Evolutionary conservation across 75 land plant genomes (phyloP), one percentile per base, ranked within the genome.

Genomic region (Pseudotsuga menziesii): DNA sequence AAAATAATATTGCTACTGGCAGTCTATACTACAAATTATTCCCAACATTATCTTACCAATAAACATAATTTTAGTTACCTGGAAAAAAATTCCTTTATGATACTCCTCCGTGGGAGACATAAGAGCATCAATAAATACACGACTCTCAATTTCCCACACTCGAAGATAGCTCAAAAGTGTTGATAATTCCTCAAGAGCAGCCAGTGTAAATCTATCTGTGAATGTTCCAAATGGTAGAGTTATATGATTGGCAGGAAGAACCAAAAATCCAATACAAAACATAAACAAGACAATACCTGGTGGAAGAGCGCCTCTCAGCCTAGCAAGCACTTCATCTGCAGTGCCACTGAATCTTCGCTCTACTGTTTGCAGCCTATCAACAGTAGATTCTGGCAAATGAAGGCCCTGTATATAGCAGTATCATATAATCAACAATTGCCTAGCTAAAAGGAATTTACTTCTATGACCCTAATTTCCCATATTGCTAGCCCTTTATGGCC

Each of bases 271-370:
- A 57, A 54, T 25, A 35, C 11, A 60, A 61, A 29, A 20, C 52
- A 73, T 58, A 54, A 23, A 19, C 3, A 75, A 44, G 54, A 26
- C 56, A 70, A 5, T 83, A 93, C 98, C 89, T 26, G 88, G 29
- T 63, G 91, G 87, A 48, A 96, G 88, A 12, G 91, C 97, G 32
- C 99, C 99, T 73, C 93, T 85, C 73, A 96, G 78, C 64, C 99
- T 87, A 60, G 97, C 87, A 58, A 96, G 88, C 29, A 89, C 87
- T 60, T 91, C 84, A 82, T 96, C 91, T 29, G 92, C 91, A 74
- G 78, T 62, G 64, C 97, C 99, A 86, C 92, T 94, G 69, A 90
- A 92, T 71, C 99, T 84, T 62, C 90, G 81, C 69, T 89, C 91
- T 66, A 90, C 99, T 76, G 86, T 89, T 80, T 94, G 94, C 76